Evolutionary conservation across 2,329 filamentous ascomycete genomes (phyloP).

Genomic region (Paecilomyces variotii): DNA sequence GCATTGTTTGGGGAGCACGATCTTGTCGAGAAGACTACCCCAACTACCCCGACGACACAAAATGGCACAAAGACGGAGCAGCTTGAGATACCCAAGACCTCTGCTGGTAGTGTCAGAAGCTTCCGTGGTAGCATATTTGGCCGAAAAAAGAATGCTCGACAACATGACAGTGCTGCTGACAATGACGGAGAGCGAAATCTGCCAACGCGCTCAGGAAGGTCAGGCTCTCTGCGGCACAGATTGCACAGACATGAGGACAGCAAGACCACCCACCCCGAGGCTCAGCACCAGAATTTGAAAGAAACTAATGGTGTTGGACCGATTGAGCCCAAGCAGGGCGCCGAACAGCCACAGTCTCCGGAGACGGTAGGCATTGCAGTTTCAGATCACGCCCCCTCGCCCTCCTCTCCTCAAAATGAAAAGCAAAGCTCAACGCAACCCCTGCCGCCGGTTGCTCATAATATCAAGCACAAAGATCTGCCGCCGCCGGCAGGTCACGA

Average conservation of each 20-base stretch:
- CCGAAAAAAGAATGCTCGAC: constrained; percentile 42
- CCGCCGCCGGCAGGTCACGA: constrained; percentile 27
- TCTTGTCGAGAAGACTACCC: constrained; percentile 21
- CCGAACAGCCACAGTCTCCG: constrained; percentile 4
- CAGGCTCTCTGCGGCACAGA: constrained; percentile 23
- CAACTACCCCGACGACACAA: constrained; percentile 19
- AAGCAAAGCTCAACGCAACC: constrained; percentile 23
- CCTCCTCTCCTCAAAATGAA: constrained; percentile 10
- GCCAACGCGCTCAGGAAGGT: constrained; percentile 13
- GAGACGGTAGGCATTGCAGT: constrained; percentile 21
- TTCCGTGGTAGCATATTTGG: constrained; percentile 72
- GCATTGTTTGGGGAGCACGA: constrained; percentile 65
- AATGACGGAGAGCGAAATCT: constrained; percentile 43
- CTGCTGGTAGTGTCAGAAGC: constrained; percentile 62
- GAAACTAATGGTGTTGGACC: background rate
- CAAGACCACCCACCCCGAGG: constrained; percentile 15
- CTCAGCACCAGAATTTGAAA: constrained; percentile 12
- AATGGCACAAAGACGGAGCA: constrained; percentile 29
- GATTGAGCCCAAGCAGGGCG: constrained; percentile 5
- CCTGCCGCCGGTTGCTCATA: constrained; percentile 28
- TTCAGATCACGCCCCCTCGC: constrained; percentile 12
- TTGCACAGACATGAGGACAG: constrained; percentile 26
- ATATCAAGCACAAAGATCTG: constrained; percentile 26
- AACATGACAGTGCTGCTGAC: constrained; percentile 14
- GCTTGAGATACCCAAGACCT: constrained; percentile 56